phyloP scores from a whole-genome alignment of 2,329 filamentous ascomycete genomes.

The Endocalyx cinctus region DNA sequence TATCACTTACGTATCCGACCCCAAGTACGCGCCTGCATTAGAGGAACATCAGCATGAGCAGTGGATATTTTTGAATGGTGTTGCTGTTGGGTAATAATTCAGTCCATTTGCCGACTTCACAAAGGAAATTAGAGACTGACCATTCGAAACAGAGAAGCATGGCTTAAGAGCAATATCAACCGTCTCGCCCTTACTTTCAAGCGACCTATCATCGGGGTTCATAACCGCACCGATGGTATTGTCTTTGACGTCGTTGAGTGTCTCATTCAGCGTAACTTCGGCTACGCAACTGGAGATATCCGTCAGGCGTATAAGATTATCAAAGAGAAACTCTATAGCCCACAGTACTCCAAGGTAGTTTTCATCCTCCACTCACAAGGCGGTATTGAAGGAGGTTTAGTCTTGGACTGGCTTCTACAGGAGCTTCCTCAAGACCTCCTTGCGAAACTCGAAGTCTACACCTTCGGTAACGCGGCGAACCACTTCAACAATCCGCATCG shows the following conservation, averaged over 20 bases:
- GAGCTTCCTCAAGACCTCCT: conserved; percentile 64
- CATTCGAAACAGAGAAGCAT: conserved; percentile 44
- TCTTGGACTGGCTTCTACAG: conserved; percentile 72
- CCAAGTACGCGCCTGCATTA: conserved; percentile 44
- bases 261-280: conserved; percentile 69
- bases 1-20: conserved; percentile 46
- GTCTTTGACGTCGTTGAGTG: conserved; percentile 76
- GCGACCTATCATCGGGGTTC: conserved; percentile 66
- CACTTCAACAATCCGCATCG: conserved; percentile 75
- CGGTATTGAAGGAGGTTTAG: conserved; percentile 66
- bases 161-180: conserved; percentile 68
- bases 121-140: too few species aligned
- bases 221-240: conserved; percentile 70
- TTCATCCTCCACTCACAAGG: conserved; percentile 76
- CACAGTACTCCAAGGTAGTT: conserved; percentile 61
- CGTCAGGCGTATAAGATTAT: conserved; percentile 57
- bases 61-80: conserved; percentile 79
- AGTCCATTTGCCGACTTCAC: too few species aligned
- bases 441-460: conserved; percentile 69
- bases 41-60: conserved; percentile 58
- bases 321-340: conserved; percentile 59
- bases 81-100: conserved; percentile 57
- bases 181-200: conserved; percentile 68
- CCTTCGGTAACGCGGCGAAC: conserved; percentile 74
- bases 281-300: conserved; percentile 66